These are phyloP conservation scores for Rhodotorula toruloides DNA, from an alignment of 768 basidiomycete genomes.

Conservation along the genomic window DNA sequence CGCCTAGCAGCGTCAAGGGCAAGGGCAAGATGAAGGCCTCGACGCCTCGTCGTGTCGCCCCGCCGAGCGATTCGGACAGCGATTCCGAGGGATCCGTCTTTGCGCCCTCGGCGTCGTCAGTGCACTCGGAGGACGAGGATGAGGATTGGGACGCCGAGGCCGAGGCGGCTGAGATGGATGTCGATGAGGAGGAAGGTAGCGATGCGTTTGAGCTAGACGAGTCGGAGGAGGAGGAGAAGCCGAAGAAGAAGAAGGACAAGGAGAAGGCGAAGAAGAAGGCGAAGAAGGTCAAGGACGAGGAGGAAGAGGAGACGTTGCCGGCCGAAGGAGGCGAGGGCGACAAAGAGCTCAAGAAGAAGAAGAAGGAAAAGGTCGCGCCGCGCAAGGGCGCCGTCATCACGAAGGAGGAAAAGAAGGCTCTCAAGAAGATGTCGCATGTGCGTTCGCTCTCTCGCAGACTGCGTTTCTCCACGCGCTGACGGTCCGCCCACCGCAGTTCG, in stretches of 20 bases:
- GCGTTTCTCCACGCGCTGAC: constrained; percentile 1
- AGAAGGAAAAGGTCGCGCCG: constrained; percentile 43
- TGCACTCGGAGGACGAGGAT: constrained; percentile 14
- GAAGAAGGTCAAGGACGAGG: not conserved
- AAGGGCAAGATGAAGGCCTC: not conserved
- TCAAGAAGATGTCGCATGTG: constrained; percentile 60
- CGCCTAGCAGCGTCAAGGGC: too few relatives aligned
- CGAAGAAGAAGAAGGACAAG: constrained; percentile 24
- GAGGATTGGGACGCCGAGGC: not conserved
- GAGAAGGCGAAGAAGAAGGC: constrained; percentile 8
- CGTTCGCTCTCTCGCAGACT: too few relatives aligned
- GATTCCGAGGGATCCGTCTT: constrained; percentile 24
- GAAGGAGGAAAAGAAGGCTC: constrained; percentile 49
- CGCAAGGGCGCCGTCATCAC: constrained; percentile 46
- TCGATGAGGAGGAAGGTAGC: constrained; percentile 2
- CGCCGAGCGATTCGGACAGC: not conserved
- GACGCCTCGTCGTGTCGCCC: not conserved
- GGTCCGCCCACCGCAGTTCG: not conserved
- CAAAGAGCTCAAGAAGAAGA: constrained; percentile 42
- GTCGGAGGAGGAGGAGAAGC: constrained; percentile 26
- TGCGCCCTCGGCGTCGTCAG: not conserved
- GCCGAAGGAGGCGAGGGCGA: not conserved
- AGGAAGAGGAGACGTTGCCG: not conserved
- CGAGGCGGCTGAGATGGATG: not conserved
- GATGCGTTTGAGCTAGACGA: constrained; percentile 4